Conservation (phyloP, 2,329 filamentous ascomycete species). For the Cladosporium sp. region DNA sequence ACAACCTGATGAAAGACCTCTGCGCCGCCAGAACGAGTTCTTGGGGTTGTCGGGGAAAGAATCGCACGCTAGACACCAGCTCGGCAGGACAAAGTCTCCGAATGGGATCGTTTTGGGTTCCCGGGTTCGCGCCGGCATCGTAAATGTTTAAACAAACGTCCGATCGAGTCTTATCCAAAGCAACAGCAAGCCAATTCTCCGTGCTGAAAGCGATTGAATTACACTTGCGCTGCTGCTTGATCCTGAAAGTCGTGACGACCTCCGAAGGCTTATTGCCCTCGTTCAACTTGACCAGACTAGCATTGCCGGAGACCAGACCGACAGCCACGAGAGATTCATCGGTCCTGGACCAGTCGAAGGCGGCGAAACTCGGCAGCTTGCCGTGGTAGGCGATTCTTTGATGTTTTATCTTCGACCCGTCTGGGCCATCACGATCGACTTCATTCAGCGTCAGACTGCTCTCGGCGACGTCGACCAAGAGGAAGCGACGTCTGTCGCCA, state of each 20-base stretch:
- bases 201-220: slow-evolving; percentile 79
- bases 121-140: slow-evolving; percentile 63
- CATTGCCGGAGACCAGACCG: slow-evolving; percentile 70
- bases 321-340: slow-evolving; percentile 67
- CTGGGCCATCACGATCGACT: slow-evolving; percentile 30
- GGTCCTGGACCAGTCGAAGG: slow-evolving; percentile 62
- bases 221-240: slow-evolving; percentile 73
- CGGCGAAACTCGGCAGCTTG: slow-evolving; percentile 57
- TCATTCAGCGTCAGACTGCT: slow-evolving; percentile 57
- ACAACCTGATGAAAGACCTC: slow-evolving; percentile 68
- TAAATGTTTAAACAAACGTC: slow-evolving; percentile 80
- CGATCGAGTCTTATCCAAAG: slow-evolving; percentile 74
- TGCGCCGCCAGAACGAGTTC: slow-evolving; percentile 73
- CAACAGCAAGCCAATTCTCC: slow-evolving; percentile 67
- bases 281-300: slow-evolving; percentile 69
- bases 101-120: slow-evolving; percentile 45
- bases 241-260: slow-evolving; percentile 58
- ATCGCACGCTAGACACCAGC: slow-evolving; percentile 77
- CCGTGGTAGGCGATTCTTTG: slow-evolving; percentile 46
- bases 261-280: slow-evolving; percentile 47
- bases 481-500: slow-evolving; percentile 51
- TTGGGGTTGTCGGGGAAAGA: slow-evolving; percentile 73
- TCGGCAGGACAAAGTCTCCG: slow-evolving; percentile 59
- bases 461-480: slow-evolving; percentile 57
- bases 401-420: slow-evolving; percentile 34